Conservation (phyloP, 225 moss, liverwort and hornwort species). For the Antitrichia curtipendula region DNA sequence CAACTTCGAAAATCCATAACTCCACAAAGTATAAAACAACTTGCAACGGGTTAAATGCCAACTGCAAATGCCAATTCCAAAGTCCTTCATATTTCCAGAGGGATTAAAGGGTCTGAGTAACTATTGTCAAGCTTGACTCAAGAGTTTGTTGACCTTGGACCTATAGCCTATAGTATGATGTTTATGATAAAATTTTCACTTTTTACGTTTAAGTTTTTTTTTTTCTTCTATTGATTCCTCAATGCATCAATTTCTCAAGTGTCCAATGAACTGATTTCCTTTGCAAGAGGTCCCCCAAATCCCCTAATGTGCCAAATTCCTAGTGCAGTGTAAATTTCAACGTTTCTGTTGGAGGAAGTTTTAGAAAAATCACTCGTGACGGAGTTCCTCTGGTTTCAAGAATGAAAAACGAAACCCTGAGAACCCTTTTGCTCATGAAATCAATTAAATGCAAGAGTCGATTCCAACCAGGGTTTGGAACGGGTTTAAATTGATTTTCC, state of each 20-base stretch:
- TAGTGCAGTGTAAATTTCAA: not conserved
- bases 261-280: not conserved
- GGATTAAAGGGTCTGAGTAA: too few relatives aligned
- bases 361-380: too few relatives aligned
- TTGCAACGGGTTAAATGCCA: too few relatives aligned
- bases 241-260: not conserved
- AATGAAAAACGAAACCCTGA: not conserved
- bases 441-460: not conserved
- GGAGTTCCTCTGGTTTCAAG: not conserved
- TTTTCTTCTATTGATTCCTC: not conserved
- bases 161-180: too few relatives aligned
- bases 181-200: not conserved
- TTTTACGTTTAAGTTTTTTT: too few relatives aligned
- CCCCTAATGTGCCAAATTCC: not conserved
- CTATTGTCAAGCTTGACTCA: not conserved
- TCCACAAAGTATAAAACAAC: not conserved
- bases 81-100: not conserved
- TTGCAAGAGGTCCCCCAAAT: too few relatives aligned
- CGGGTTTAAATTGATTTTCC: not conserved
- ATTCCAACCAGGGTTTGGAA: not conserved
- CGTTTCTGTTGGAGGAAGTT: not conserved
- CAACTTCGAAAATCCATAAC: not conserved
- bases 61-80: not conserved
- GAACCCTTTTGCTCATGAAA: not conserved
- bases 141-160: not conserved